These are phyloP conservation scores for Protomyces macrosporus DNA, from an alignment of 1,139 yeast species.

Conservation along the genomic window DNA sequence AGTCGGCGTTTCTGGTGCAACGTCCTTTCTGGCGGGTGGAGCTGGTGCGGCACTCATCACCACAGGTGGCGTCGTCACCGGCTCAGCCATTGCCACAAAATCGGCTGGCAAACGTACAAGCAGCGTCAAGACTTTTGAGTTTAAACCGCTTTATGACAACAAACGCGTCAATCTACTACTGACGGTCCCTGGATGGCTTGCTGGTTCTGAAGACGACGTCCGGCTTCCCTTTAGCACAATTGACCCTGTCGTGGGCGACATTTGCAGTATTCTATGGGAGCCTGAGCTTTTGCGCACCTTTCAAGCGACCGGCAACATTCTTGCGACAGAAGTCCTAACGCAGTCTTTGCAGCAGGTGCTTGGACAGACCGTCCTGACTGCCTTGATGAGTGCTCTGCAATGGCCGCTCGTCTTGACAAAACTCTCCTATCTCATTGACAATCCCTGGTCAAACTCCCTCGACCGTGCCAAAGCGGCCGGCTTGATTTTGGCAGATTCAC, in stretches of 20 bases:
- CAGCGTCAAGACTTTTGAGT: constrained; percentile 87
- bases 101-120: constrained; percentile 88
- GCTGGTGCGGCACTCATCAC: constrained; percentile 96
- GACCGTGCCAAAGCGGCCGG: constrained; percentile 99
- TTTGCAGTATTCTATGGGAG: constrained; percentile 90
- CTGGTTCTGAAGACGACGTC: constrained; percentile 90
- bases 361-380: constrained; percentile 87
- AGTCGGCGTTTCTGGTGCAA: constrained; percentile 85
- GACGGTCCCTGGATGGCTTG: constrained; percentile 99
- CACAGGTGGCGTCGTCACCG: constrained; percentile 83
- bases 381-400: constrained; percentile 93
- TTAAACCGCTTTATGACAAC: constrained; percentile 85
- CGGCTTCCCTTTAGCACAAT: constrained; percentile 92
- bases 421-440: constrained; percentile 81
- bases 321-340: constrained; percentile 84
- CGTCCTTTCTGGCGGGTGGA: constrained; percentile 89
- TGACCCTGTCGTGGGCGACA: constrained; percentile 96
- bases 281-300: constrained; percentile 95
- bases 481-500: constrained; percentile 74
- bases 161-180: constrained; percentile 79
- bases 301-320: constrained; percentile 90
- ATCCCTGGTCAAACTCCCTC: constrained; percentile 96
- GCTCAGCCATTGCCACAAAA: constrained; percentile 78
- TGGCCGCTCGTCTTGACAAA: constrained; percentile 88
- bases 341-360: constrained; percentile 91